Percentiles rank a stretch among this genome's conserved stretches.
Evolutionary conservation across 1,284 basidiomycete species (phyloP).

Genomic region (Apiotrichum gamsii): DNA sequence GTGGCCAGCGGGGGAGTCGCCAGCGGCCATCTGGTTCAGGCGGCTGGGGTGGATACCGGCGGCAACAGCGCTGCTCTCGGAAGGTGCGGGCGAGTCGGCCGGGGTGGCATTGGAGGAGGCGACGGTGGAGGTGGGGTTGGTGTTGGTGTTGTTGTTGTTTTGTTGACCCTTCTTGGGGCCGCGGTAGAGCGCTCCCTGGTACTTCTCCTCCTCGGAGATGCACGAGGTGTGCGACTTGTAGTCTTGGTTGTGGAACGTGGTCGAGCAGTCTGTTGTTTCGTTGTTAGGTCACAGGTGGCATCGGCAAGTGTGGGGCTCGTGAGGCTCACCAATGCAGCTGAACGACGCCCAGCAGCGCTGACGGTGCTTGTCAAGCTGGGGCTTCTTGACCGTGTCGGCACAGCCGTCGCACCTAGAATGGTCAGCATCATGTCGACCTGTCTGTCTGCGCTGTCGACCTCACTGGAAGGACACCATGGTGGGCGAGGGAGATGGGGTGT

Average conservation of each 20-base stretch:
- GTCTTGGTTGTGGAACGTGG: slow-evolving; percentile 65
- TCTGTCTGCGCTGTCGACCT: slow-evolving; percentile 22
- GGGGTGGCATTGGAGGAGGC: slow-evolving; percentile 18
- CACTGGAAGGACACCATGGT: slow-evolving; percentile 59
- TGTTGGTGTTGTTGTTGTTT: not conserved
- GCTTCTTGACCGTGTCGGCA: slow-evolving; percentile 81
- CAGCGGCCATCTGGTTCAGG: slow-evolving; percentile 9
- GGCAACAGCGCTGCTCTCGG: not conserved
- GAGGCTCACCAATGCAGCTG: slow-evolving; percentile 62
- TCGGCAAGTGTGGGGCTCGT: no score
- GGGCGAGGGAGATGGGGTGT: not conserved
- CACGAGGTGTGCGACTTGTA: slow-evolving; percentile 78
- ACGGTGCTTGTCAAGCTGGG: slow-evolving; percentile 59
- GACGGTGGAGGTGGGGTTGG: slow-evolving; percentile 5
- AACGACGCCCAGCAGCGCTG: slow-evolving; percentile 55
- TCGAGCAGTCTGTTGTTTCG: slow-evolving; percentile 81
- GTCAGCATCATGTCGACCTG: not conserved
- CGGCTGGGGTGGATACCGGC: slow-evolving; percentile 37
- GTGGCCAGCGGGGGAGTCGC: not conserved
- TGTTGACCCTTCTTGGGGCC: slow-evolving; percentile 57
- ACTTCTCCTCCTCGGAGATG: slow-evolving; percentile 84
- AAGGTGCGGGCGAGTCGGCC: slow-evolving; percentile 14
- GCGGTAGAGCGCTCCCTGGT: slow-evolving; percentile 77
- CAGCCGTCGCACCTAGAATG: slow-evolving; percentile 59
- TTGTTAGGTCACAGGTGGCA: no score